A percentile compares a stretch with the other conserved stretches of the same genome.
phyloP scores from a whole-genome alignment of 2,329 filamentous ascomycete genomes.

The Venturia effusa region DNA sequence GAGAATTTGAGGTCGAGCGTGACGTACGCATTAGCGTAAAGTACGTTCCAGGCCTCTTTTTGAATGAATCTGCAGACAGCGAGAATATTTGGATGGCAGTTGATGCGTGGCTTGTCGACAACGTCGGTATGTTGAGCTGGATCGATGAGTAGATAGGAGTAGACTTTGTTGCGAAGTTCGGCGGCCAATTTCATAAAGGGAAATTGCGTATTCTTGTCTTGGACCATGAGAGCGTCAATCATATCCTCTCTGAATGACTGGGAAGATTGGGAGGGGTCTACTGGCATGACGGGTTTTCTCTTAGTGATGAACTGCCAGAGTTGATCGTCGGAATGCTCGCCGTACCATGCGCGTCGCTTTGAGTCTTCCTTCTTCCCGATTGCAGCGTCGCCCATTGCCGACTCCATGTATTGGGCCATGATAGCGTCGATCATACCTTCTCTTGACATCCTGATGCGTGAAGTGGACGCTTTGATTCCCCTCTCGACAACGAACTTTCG shows the following conservation, averaged over 20 bases:
- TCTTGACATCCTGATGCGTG: neutral
- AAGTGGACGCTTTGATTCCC: neutral
- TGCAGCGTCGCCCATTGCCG: neutral
- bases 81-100: neutral
- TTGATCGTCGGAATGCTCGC: neutral
- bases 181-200: neutral
- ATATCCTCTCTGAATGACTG: neutral
- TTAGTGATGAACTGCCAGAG: neutral
- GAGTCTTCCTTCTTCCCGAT: neutral
- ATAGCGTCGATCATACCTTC: neutral
- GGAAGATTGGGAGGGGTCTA: neutral
- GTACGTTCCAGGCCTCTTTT: neutral
- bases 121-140: neutral
- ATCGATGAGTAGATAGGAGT: slow-evolving; percentile 1
- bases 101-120: neutral
- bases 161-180: slow-evolving; percentile 1
- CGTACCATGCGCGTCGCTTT: neutral
- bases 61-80: neutral
- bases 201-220: neutral
- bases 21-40: neutral
- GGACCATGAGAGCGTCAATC: neutral
- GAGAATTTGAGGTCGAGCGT: neutral
- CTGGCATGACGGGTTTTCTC: neutral
- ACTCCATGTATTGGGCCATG: neutral
- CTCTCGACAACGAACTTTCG: neutral